Percentiles rank a stretch among this genome's conserved stretches.
Conservation (phyloP, 352 stramenopile species). For the Labyrinthula sp. region DNA sequence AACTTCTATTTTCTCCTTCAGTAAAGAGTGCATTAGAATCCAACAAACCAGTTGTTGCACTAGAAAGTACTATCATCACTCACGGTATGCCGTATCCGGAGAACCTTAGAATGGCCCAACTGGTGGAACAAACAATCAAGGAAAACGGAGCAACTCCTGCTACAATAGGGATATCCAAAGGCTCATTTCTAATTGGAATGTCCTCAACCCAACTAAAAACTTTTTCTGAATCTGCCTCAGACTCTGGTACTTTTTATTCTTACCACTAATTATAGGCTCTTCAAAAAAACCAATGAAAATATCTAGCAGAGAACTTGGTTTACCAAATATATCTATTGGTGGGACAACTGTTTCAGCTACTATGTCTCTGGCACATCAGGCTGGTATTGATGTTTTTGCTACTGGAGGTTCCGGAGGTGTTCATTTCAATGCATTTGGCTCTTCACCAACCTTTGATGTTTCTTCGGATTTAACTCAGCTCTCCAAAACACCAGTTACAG, state of each 20-base stretch:
- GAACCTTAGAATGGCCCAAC: conserved; percentile 72
- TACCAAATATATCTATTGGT: conserved; percentile 45
- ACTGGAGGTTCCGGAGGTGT: conserved; percentile 87
- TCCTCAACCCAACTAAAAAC: conserved; percentile 45
- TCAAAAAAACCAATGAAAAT: neutral
- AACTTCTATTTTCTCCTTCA: too few species aligned
- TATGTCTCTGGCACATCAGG: conserved; percentile 75
- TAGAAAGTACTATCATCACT: conserved; percentile 97
- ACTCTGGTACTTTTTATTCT: neutral
- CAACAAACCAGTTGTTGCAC: conserved; percentile 56
- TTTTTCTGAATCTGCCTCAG: conserved; percentile 40
- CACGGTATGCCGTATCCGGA: conserved; percentile 94
- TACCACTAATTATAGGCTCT: conserved; percentile 32
- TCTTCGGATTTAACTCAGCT: conserved; percentile 87
- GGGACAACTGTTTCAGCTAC: conserved; percentile 89
- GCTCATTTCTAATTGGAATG: conserved; percentile 50
- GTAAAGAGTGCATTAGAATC: conserved; percentile 31
- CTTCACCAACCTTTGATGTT: conserved; percentile 48
- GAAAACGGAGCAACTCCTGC: conserved; percentile 59
- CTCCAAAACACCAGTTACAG: conserved; percentile 71
- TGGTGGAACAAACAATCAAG: conserved; percentile 67
- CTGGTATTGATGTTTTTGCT: conserved; percentile 85
- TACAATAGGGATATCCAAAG: conserved; percentile 87
- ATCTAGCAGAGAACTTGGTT: conserved; percentile 3
- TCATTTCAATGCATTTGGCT: conserved; percentile 66